Evolutionary conservation across 257 asterid species (phyloP), one percentile per base, ranked within the genome.

Genomic region (Gynochthodes officinalis): DNA sequence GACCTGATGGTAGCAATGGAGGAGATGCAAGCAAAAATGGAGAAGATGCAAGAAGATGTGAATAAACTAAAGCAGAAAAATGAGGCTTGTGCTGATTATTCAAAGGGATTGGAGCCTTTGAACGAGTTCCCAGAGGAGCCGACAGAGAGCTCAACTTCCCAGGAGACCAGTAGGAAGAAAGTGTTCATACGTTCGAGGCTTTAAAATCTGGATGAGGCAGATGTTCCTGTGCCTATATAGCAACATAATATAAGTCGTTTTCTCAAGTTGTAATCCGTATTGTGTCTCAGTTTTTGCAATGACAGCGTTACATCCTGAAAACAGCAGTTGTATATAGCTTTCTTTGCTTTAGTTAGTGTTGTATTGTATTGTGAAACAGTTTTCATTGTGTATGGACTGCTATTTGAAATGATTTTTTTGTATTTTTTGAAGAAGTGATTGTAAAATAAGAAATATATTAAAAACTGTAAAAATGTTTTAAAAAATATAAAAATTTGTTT

Each of bases 141-240:
- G n/a, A 65, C 69, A 44, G 75, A 87, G 74, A 71, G 67, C 37
- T 64, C 82, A 30, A 33, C 57, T 25, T 83, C 86, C 68, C 75
- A 76, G 58, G 59, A 62, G 30, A 60, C 78, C 33, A 64, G 69
- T 54, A 74, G 30, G 64, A 80, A 77, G 77, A 87, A 83, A 80
- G 72, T 83, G 77, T 87, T 87, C 73, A 89, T 89, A 35, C 96
- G 91, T 33, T 89, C 96, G 4, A 85, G 96, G 50, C 85, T 89
- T 58, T 87, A 78, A 74, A 75, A 53, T n/a, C 64, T 49, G 12
- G 58, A n/a, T n/a, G 3, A 42, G 14, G 73, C 11, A 4, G 25
- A 16, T 54, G 71, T n/a, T 27, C 50, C 16, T 37, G 35, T 15
- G 27, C 48, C 25, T 35, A 32, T 62, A 49, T 37, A 7, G 49